phyloP scores from a whole-genome alignment of 73 alveolate species.

The Paramecium sonneborni region DNA sequence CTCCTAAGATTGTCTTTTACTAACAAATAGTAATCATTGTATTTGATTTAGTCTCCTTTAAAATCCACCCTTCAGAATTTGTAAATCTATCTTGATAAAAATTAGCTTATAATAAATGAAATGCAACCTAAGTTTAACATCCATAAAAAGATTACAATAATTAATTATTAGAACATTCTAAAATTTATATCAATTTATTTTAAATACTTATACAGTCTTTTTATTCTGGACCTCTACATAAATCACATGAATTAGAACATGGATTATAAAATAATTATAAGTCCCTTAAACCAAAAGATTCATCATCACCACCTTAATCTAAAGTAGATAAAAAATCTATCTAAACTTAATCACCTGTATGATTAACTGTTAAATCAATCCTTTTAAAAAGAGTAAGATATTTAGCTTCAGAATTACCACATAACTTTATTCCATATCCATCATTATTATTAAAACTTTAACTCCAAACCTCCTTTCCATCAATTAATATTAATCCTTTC shows the following conservation, averaged over 20 bases:
- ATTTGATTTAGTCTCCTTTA: neutral
- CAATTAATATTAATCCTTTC: neutral
- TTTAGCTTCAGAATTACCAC: neutral
- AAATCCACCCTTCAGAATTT: neutral
- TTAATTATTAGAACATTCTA: neutral
- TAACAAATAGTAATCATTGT: neutral
- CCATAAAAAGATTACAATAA: too few relatives aligned
- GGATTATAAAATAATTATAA: neutral
- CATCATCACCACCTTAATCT: neutral
- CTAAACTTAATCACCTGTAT: neutral
- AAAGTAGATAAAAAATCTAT: neutral
- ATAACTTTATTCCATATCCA: neutral
- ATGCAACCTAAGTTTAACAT: neutral
- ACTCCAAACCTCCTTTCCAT: neutral
- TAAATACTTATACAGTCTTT: neutral
- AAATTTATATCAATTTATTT: neutral
- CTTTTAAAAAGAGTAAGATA: neutral
- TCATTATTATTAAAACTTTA: neutral
- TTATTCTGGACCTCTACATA: neutral
- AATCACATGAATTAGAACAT: neutral
- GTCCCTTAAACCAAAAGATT: constrained; percentile 35
- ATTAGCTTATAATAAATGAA: neutral
- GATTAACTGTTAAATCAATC: neutral
- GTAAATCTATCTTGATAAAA: neutral
- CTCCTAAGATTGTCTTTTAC: neutral